phyloP scores from a whole-genome alignment of 164 flowering plant genomes.

The Tetrastigma voinierianum region DNA sequence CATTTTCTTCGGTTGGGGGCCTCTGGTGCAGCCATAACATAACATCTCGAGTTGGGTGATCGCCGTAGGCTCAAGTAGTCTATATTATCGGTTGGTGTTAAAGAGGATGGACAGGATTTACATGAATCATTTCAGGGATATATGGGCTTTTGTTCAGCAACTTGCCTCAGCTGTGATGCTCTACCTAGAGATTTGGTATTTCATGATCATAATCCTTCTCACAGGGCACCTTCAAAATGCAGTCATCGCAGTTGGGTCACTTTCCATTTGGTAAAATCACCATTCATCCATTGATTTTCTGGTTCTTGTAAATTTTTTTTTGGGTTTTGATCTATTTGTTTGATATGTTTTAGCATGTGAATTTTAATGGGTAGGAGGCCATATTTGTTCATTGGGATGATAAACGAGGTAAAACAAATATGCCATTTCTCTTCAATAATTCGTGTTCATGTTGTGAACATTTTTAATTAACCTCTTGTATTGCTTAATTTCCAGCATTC shows the following conservation, averaged over 20 bases:
- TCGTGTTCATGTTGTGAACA: no score
- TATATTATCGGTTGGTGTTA: conserved; percentile 53
- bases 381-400: conserved; percentile 60
- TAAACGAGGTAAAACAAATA: conserved; percentile 46
- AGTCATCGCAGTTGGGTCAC: conserved; percentile 52
- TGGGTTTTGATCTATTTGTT: background rate
- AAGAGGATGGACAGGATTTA: conserved; percentile 60
- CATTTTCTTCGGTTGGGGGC: conserved; percentile 40
- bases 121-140: conserved; percentile 44
- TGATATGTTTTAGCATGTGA: conserved; percentile 40
- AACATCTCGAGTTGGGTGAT: conserved; percentile 41
- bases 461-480: background rate
- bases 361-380: conserved; percentile 42
- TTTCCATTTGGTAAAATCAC: conserved; percentile 49
- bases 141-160: conserved; percentile 62
- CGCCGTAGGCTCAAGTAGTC: conserved; percentile 33
- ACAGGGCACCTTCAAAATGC: conserved; percentile 73
- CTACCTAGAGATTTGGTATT: conserved; percentile 85
- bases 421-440: background rate
- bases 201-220: conserved; percentile 65
- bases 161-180: conserved; percentile 81
- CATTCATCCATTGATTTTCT: conserved; percentile 1
- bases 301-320: background rate
- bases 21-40: conserved; percentile 51
- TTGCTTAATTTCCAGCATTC: conserved; percentile 33